Conservation (phyloP, 345 rosid genomes). For the Isatis tinctoria region DNA sequence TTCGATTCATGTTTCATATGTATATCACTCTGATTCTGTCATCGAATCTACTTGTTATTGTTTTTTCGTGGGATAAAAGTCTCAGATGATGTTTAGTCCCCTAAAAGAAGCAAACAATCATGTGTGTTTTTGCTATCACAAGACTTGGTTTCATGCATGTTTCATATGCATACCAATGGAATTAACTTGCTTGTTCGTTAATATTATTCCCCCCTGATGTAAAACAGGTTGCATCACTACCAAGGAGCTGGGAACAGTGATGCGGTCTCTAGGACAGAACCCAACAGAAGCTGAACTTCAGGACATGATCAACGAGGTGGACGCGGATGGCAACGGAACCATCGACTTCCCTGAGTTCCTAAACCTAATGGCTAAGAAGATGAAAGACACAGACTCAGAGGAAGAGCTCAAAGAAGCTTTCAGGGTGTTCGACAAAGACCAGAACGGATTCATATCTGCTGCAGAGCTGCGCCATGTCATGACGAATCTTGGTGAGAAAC, state of each 20-base stretch:
- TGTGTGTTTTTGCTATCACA: background rate
- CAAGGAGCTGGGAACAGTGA: conserved; percentile 77
- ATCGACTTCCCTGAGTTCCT: conserved; percentile 32
- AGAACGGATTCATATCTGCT: conserved; percentile 29
- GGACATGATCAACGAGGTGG: conserved; percentile 28
- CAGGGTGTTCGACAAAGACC: conserved; percentile 32
- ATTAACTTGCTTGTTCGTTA: background rate
- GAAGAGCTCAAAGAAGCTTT: conserved; percentile 33
- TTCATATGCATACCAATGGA: background rate
- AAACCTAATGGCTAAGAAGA: conserved; percentile 33
- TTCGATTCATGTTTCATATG: background rate
- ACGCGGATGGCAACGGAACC: conserved; percentile 28
- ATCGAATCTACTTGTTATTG: background rate
- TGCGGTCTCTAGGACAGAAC: conserved; percentile 74
- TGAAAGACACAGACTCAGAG: conserved; percentile 30
- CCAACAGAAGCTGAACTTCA: conserved; percentile 65
- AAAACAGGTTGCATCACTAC: conserved; percentile 56
- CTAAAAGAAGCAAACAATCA: background rate
- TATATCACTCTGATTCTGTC: background rate
- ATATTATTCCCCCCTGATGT: background rate
- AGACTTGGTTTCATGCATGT: background rate
- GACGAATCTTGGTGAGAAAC: conserved; percentile 22
- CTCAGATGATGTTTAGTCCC: background rate
- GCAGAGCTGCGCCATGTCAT: conserved; percentile 27
- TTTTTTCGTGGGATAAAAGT: background rate